Conservation (phyloP, 2,329 filamentous ascomycete genomes). For the Colletotrichum lupini region DNA sequence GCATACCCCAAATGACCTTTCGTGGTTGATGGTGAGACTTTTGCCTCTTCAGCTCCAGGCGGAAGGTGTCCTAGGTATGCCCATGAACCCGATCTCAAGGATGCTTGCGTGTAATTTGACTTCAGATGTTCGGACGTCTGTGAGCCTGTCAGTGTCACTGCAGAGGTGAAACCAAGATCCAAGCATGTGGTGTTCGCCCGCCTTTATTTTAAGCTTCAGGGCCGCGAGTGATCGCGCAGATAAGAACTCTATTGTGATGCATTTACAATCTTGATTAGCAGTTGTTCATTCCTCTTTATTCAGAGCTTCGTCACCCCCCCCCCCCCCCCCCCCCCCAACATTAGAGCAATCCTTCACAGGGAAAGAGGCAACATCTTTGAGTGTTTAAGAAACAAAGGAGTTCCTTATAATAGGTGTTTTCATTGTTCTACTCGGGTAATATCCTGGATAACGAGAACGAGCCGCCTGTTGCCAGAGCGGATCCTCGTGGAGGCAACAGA, state of each 20-base stretch:
- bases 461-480: not conserved
- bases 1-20: not conserved
- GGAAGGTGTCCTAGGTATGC: not conserved
- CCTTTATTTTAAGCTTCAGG: slow-evolving; percentile 1
- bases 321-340: not conserved
- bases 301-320: no score
- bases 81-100: not conserved
- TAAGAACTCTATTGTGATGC: not conserved
- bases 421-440: not conserved
- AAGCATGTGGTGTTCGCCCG: not conserved
- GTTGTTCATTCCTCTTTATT: no score
- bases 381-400: not conserved
- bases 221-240: not conserved
- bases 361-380: no score
- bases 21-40: not conserved
- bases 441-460: slow-evolving; percentile 5
- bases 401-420: not conserved
- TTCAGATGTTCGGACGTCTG: slow-evolving; percentile 17
- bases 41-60: not conserved
- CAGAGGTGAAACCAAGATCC: not conserved
- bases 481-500: not conserved
- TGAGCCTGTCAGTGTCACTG: slow-evolving; percentile 9
- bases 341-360: not conserved
- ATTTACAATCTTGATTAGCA: no score
- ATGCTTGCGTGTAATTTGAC: not conserved